These are phyloP conservation scores for Fraxinus velutina DNA, from an alignment of 305 asterid species.

Conservation along the genomic window DNA sequence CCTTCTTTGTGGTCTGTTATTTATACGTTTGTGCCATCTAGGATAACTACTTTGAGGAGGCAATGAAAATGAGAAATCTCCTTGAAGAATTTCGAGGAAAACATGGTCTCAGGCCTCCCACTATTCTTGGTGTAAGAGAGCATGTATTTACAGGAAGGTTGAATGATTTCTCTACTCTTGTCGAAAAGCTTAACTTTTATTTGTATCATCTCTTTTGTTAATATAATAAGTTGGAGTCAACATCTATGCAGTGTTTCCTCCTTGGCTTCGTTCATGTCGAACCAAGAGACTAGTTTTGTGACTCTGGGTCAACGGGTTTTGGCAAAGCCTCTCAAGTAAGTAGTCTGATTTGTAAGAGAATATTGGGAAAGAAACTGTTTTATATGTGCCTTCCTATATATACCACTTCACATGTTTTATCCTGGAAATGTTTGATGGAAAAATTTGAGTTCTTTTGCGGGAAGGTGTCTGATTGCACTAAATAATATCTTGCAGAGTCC, in stretches of 20 bases:
- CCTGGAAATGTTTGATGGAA: constrained; percentile 14
- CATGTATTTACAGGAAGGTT: constrained; percentile 99
- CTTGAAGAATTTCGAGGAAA: constrained; percentile 85
- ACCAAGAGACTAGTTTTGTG: constrained; percentile 98
- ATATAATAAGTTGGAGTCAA: constrained; percentile 12
- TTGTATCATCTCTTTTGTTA: not conserved
- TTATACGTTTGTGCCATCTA: constrained; percentile 30
- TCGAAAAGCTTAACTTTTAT: not conserved
- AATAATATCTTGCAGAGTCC: constrained; percentile 59
- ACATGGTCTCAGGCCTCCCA: constrained; percentile 95
- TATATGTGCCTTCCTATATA: not conserved
- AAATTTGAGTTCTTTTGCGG: not conserved
- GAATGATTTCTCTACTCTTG: constrained; percentile 12
- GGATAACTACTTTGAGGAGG: constrained; percentile 99
- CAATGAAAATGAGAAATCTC: constrained; percentile 94
- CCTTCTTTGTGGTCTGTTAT: not conserved
- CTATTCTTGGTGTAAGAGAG: constrained; percentile 96
- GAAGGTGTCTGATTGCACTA: constrained; percentile 19
- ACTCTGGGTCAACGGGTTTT: constrained; percentile 97
- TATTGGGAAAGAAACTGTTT: constrained; percentile 6
- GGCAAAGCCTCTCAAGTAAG: constrained; percentile 94
- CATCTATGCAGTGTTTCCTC: constrained; percentile 83
- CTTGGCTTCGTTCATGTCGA: constrained; percentile 98
- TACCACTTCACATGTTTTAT: constrained; percentile 15
- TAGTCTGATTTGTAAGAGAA: constrained; percentile 17